These are phyloP conservation scores for Serendipita sp. DNA, from an alignment of 768 basidiomycete genomes.

Conservation along the genomic window DNA sequence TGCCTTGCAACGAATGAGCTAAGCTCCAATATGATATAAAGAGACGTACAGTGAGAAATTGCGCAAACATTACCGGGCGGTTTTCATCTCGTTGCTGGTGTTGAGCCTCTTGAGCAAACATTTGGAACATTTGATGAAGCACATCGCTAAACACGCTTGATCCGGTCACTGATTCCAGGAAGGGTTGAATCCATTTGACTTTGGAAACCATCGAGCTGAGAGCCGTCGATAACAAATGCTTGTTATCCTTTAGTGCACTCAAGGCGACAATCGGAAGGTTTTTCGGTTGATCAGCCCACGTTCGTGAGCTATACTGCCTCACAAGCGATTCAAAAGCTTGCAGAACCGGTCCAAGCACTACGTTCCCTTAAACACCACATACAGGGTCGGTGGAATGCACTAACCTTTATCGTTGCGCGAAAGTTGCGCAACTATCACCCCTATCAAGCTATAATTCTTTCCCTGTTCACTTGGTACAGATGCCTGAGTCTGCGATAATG, in stretches of 20 bases:
- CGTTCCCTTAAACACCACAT: neutral
- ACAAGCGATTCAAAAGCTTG: conserved; percentile 45
- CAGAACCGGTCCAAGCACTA: conserved; percentile 35
- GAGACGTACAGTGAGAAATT: conserved; percentile 45
- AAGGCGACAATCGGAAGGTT: conserved; percentile 69
- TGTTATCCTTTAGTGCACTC: conserved; percentile 71
- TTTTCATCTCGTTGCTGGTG: conserved; percentile 51
- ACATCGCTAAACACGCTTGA: conserved; percentile 32
- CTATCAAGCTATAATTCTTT: neutral
- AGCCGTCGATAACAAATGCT: conserved; percentile 14
- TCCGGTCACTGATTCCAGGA: conserved; percentile 31
- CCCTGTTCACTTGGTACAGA: neutral
- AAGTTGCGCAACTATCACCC: neutral
- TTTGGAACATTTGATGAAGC: conserved; percentile 55
- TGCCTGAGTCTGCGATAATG: neutral
- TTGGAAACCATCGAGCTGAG: conserved; percentile 23
- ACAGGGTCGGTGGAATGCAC: neutral
- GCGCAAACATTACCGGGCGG: conserved; percentile 43
- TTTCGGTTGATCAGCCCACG: conserved; percentile 59
- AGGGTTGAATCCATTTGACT: conserved; percentile 50
- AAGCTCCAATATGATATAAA: neutral
- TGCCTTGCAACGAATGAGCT: conserved; percentile 11
- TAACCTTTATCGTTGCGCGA: neutral
- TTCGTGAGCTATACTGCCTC: conserved; percentile 33
- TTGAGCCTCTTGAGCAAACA: conserved; percentile 69